A percentile compares a stretch with the other conserved stretches of the same genome.
These are phyloP conservation scores for Peribolospora kevripleyi DNA, from an alignment of 768 basidiomycete genomes.

Conservation along the genomic window DNA sequence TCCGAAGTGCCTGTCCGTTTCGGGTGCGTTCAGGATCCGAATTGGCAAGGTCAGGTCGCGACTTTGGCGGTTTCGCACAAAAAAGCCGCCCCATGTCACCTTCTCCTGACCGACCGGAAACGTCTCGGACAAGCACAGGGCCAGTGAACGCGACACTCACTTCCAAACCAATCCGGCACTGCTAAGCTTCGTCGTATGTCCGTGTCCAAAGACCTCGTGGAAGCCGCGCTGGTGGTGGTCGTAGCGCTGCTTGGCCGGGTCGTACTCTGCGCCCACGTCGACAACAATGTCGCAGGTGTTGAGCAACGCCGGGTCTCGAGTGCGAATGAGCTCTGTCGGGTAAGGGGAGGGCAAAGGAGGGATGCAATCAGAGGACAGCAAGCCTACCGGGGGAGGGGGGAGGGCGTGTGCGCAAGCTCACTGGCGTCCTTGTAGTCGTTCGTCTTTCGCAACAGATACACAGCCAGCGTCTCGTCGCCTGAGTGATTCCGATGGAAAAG, in stretches of 20 bases:
- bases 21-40: too few relatives aligned
- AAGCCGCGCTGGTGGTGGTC: constrained; percentile 96
- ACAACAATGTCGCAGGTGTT: constrained; percentile 79
- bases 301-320: constrained; percentile 43
- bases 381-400: neutral
- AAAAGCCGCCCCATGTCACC: too few relatives aligned
- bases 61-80: neutral
- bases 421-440: constrained; percentile 49
- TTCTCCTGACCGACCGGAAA: too few relatives aligned
- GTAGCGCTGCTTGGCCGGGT: constrained; percentile 48
- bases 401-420: constrained; percentile 17
- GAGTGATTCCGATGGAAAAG: neutral
- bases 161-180: constrained; percentile 91
- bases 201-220: constrained; percentile 63
- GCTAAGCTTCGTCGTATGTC: constrained; percentile 66
- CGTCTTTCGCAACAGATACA: constrained; percentile 63
- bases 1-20: constrained; percentile 8
- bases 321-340: constrained; percentile 38
- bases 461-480: constrained; percentile 72
- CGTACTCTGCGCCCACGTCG: constrained; percentile 78
- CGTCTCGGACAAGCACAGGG: too few relatives aligned
- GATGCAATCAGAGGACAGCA: neutral
- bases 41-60: too few relatives aligned
- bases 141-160: constrained; percentile 24
- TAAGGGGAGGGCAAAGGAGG: neutral